These are phyloP conservation scores for Acanthamoeba healyi DNA, from an alignment of 208 protist species.

Conservation along the genomic window DNA sequence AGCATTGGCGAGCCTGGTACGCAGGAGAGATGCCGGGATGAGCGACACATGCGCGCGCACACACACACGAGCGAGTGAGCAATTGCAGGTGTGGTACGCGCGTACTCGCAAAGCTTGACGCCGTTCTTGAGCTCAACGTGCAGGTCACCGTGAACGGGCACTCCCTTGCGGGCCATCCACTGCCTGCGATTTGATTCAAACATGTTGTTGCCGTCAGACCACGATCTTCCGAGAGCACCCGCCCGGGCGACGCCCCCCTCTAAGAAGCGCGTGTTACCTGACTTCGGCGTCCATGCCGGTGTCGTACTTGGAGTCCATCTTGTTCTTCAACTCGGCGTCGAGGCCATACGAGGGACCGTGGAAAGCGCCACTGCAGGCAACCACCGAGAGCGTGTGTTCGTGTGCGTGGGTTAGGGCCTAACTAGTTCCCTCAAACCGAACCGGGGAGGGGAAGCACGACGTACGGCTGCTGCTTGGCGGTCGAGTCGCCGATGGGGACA, in stretches of 20 bases:
- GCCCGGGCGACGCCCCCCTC: background rate
- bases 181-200: background rate
- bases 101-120: conserved; percentile 36
- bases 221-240: too few relatives aligned
- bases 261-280: background rate
- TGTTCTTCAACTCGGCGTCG: conserved; percentile 56
- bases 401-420: too few relatives aligned
- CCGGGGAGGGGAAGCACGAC: background rate
- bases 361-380: conserved; percentile 20
- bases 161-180: conserved; percentile 48
- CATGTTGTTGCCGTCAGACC: too few relatives aligned
- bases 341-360: conserved; percentile 55
- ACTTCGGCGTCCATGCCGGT: conserved; percentile 5
- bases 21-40: too few relatives aligned
- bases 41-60: too few relatives aligned
- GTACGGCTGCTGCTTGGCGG: conserved; percentile 11
- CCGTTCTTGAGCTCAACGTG: background rate
- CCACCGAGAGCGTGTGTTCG: too few relatives aligned
- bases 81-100: background rate
- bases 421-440: too few relatives aligned
- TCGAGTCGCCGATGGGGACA: background rate
- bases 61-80: background rate
- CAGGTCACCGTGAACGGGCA: conserved; percentile 2
- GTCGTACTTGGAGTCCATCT: conserved; percentile 64
- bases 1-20: conserved; percentile 12